Evolutionary conservation across 305 asterid genomes (phyloP).

Genomic region (Fraxinus latifolia): DNA sequence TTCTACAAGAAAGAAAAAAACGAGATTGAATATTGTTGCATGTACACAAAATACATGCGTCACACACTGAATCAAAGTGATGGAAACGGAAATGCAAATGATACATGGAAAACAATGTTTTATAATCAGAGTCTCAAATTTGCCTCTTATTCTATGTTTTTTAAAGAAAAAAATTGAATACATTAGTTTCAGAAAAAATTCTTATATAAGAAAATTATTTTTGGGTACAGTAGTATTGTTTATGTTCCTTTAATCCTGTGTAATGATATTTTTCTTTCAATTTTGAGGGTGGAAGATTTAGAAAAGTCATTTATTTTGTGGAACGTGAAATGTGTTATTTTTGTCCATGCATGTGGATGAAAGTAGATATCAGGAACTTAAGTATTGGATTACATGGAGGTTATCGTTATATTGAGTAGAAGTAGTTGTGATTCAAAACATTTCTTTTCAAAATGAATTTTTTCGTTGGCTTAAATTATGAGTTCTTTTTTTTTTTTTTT

Average conservation of each 20-base stretch:
- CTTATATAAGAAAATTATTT: not conserved
- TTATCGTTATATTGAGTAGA: not conserved
- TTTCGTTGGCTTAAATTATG: not conserved
- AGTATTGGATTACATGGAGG: not conserved
- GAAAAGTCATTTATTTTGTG: not conserved
- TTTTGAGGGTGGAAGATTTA: not conserved
- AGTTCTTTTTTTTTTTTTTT: not conserved
- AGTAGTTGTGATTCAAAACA: not conserved
- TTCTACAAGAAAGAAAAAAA: not conserved
- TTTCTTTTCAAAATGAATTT: not conserved
- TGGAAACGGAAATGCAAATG: constrained; percentile 2
- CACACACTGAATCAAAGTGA: not conserved
- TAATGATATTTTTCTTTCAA: not conserved
- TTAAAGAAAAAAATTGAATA: not conserved
- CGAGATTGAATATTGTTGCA: not conserved
- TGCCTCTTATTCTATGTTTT: not conserved
- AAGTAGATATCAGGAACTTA: not conserved
- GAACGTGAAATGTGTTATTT: not conserved
- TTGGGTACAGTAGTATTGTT: not conserved
- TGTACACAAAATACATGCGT: not conserved
- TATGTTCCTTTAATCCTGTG: not conserved
- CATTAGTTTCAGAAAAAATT: not conserved
- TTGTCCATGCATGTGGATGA: not conserved
- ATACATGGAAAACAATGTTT: not conserved
- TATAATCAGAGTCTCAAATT: not conserved